Conservation (phyloP, 2,329 filamentous ascomycete genomes). For the Diplodia corticola region DNA sequence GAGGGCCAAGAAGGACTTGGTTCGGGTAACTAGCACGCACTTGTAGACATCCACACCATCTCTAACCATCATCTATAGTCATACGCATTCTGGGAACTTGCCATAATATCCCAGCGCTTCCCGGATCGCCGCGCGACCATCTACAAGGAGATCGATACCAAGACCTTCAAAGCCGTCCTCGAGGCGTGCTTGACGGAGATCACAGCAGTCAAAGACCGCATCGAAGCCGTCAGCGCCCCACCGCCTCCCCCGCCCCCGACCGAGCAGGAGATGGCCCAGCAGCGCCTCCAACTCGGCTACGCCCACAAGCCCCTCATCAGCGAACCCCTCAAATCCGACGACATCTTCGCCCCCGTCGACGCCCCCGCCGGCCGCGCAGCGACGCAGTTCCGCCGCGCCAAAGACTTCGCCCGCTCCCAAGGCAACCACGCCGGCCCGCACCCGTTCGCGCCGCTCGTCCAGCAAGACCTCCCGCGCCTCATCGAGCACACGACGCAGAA, state of each 20-base stretch:
- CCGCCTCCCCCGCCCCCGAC: slow-evolving; percentile 37
- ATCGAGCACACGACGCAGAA: slow-evolving; percentile 1
- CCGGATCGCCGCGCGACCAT: slow-evolving; percentile 76
- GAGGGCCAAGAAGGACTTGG: slow-evolving; percentile 76
- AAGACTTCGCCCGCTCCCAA: slow-evolving; percentile 48
- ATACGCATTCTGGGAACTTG: slow-evolving; percentile 90
- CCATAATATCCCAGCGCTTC: slow-evolving; percentile 73
- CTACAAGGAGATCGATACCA: slow-evolving; percentile 83
- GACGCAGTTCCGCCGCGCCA: slow-evolving; percentile 43
- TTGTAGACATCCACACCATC: neutral
- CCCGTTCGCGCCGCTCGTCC: slow-evolving; percentile 8
- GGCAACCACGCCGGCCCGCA: slow-evolving; percentile 32
- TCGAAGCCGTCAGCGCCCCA: slow-evolving; percentile 52
- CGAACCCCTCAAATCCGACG: slow-evolving; percentile 47
- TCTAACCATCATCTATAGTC: slow-evolving; percentile 47
- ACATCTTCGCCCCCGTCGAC: slow-evolving; percentile 48
- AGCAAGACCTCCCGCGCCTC: slow-evolving; percentile 28
- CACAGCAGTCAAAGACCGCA: slow-evolving; percentile 64
- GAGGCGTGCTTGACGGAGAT: slow-evolving; percentile 69
- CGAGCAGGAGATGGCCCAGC: slow-evolving; percentile 34
- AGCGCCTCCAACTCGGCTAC: neutral
- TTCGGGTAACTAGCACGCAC: slow-evolving; percentile 56
- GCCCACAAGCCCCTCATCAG: slow-evolving; percentile 48
- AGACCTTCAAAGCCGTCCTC: slow-evolving; percentile 78
- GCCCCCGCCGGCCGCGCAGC: slow-evolving; percentile 39